Base-by-base conservation (phyloP, 2,329 filamentous ascomycete species). In the Dactylellina sp. region DNA sequence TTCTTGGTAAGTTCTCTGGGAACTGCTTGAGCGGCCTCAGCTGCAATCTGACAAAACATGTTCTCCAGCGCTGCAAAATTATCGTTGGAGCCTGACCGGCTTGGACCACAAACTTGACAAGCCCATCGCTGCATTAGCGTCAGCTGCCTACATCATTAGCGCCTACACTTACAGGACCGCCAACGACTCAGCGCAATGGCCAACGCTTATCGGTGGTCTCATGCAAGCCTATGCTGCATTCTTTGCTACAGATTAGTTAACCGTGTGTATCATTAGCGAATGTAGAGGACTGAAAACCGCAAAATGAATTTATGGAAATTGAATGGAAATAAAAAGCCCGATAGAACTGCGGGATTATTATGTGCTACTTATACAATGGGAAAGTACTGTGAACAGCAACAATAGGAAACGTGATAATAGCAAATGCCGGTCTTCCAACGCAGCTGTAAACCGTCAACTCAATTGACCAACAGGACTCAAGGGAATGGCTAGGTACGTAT, bases 101-200 rank as follows among this genome's bases (percentile, higher is more conserved):
- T 25, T 70, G 20, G 32, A 61, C 14, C 61, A 65, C 20, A 28
- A 11, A 12, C 18, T 37, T 16, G 64, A 70, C 20, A 70, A 47
- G 24, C 25, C 42, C 4, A 63, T 71, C 22, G 65, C 65, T 24
- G 65, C 28, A 6, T 18, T 71, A 9, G 52, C 44, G 28, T 57
- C 57, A 12, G 65, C 40, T 9, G 63, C 50, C 9, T 71, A 71
- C 18, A 14, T 71, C 20, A 35, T 56, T n/a, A 71, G 65, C 46
- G 44, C 50, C 1, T 71, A 71, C 22, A 57, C 60, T 11, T 71
- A 71, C 24, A 39, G 57, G 18, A 71, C 57, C 2, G 24, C 63
- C 32, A 40, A 28, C 16, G 65, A 71, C 32, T 40, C 65, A 1
- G 65, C 65, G 18, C 65, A 71, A 20, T 71, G 57, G 57, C n/a